These are phyloP conservation scores for Globisporangium barbulae DNA, from an alignment of 352 stramenopile genomes.

Conservation along the genomic window DNA sequence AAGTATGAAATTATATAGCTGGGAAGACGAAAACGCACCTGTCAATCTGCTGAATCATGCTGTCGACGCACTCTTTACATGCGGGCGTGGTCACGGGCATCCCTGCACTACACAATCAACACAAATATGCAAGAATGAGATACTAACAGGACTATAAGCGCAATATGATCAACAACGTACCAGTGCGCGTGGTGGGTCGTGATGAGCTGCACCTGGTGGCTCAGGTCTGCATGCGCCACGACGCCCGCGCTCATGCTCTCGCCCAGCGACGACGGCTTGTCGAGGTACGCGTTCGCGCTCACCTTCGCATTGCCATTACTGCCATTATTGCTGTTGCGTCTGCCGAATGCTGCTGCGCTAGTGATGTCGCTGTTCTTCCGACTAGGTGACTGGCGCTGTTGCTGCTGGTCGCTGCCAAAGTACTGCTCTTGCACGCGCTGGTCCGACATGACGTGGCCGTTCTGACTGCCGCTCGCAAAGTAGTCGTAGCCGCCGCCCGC, in stretches of 20 bases:
- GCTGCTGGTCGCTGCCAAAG: slow-evolving; percentile 24
- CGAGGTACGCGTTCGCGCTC: slow-evolving; percentile 20
- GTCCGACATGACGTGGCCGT: slow-evolving; percentile 5
- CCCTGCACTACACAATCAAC: slow-evolving; percentile 37
- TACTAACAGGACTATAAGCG: neutral
- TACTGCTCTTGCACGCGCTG: slow-evolving; percentile 20
- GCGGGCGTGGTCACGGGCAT: slow-evolving; percentile 57
- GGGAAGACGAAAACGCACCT: slow-evolving; percentile 21
- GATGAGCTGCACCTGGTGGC: slow-evolving; percentile 67
- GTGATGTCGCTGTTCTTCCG: neutral
- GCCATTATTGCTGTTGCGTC: slow-evolving; percentile 15
- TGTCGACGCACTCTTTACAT: slow-evolving; percentile 75
- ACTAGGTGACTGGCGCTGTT: slow-evolving; percentile 4
- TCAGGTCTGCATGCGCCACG: slow-evolving; percentile 64
- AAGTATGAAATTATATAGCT: too few species aligned
- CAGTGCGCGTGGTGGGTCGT: slow-evolving; percentile 70
- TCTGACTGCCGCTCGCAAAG: slow-evolving; percentile 13
- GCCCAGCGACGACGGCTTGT: slow-evolving; percentile 26
- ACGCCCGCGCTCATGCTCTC: slow-evolving; percentile 63
- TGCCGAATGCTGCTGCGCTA: slow-evolving; percentile 14
- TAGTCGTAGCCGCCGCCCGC: slow-evolving; percentile 12
- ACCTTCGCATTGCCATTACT: slow-evolving; percentile 19
- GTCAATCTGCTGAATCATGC: slow-evolving; percentile 72
- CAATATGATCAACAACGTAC: slow-evolving; percentile 21
- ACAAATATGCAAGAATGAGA: neutral